Evolutionary conservation across 2,329 filamentous ascomycete species (phyloP), one percentile per base, ranked within the genome.

Genomic region (Pyrenophora teres): DNA sequence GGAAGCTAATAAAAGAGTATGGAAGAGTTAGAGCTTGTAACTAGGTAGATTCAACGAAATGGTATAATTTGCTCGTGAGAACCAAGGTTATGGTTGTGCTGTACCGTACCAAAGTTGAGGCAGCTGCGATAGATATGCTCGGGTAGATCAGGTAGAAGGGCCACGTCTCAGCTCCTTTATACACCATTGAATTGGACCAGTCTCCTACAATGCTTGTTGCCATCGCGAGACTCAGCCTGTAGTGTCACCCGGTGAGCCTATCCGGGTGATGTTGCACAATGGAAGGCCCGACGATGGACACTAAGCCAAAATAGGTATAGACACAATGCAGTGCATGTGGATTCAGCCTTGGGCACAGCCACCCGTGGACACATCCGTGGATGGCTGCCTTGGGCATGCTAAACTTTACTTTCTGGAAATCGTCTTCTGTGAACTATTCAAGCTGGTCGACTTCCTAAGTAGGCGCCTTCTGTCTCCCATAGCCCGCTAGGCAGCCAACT

Each of bases 71-170:
- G 27, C 30, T 39, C 19, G 23, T 19, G n/a, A 30, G 41, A 12
- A 46, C 16, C 31, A 23, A 39, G 16, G 16, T 27, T 37, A 15
- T n/a, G 27, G 8, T 4, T 13, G 27, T 12, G 9, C 27, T 15
- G 23, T 37, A 39, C 13, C 42, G 41, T 37, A 46, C 48, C 35
- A 40, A 48, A 23, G n/a, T 33, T 40, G 35, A 43, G 35, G 45
- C 16, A 13, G 18, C 31, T n/a, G 16, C 23, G 18, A 19, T 36
- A 8, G 19, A 21, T n/a, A 39, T 32, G 39, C n/a, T 35, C 15
- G 40, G 40, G 37, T 13, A 38, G 30, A 31, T 19, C 6, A 40
- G 32, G 43, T 18, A 42, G 13, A 47, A 48, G 16, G 21, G 35
- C 19, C 21, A 35, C 12, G 33, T 36, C 3, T 10, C 18, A 3